These are phyloP conservation scores for Colletotrichum tamarilloi DNA, from an alignment of 2,329 filamentous ascomycete species.

Conservation along the genomic window DNA sequence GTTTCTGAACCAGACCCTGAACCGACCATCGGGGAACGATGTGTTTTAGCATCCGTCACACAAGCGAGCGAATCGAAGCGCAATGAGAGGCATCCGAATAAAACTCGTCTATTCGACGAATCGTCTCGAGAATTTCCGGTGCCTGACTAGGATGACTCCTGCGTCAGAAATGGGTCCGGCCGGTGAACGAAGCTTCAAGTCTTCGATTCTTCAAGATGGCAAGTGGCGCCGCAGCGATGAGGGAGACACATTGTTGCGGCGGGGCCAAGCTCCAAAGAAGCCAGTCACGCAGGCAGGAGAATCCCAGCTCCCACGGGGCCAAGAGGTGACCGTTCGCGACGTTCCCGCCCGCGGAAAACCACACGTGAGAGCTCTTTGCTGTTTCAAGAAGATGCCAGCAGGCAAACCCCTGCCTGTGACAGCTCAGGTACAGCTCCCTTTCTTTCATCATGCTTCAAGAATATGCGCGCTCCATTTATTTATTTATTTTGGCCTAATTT, in stretches of 20 bases:
- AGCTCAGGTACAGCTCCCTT: not conserved
- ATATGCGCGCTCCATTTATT: not conserved
- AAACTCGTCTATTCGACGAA: not conserved
- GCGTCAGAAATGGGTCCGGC: constrained; percentile 1
- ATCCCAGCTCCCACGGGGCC: constrained; percentile 19
- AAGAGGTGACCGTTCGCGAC: constrained; percentile 5
- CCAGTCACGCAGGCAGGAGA: constrained; percentile 12
- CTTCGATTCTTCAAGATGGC: not conserved
- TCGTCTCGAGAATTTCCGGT: not conserved
- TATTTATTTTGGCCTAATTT: not conserved
- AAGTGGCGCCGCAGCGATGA: not conserved
- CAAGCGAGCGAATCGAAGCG: not conserved
- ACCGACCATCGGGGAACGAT: not conserved
- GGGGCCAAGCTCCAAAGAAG: constrained; percentile 23
- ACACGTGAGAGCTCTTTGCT: constrained; percentile 12
- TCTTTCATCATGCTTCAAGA: not conserved
- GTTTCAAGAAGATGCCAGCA: constrained; percentile 19
- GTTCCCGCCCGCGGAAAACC: not conserved
- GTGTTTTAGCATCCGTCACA: not conserved
- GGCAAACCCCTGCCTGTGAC: constrained; percentile 20
- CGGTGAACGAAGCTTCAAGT: constrained; percentile 25
- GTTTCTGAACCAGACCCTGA: not conserved
- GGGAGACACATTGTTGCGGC: constrained; percentile 7
- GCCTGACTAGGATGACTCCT: not conserved
- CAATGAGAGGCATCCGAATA: not conserved